Evolutionary conservation across 495 filamentous ascomycete genomes (phyloP), one percentile per base, ranked within the genome.

Genomic region (Aspergillus haitiensis): DNA sequence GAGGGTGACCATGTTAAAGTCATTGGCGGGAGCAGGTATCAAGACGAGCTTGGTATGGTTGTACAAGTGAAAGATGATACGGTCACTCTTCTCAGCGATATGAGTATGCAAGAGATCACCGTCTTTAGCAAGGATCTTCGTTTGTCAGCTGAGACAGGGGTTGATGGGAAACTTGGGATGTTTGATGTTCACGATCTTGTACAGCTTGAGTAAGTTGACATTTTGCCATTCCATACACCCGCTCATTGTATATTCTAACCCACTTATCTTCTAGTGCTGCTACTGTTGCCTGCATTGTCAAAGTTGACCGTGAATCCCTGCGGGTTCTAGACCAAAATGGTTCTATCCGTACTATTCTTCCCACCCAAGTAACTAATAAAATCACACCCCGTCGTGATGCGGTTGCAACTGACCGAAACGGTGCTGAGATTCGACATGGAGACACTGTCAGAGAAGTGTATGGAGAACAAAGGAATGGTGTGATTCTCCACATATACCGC

Each of bases 1-100:
- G 84, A 90, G 59, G 95, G 95, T 78, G 94, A 99, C 68, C 95
- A 99, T 70, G 95, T 98, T 78, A 98, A 97, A 74, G 93, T 97
- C 61, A 96, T 97, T 67, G 93, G 94, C 44, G 93, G 92, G 35
- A 97, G 93, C 72, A 87, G 91, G 54, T 98, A 88, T 70, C 82
- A 87, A 55, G 94, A 98, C 64, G 95, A 97, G 74, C 85, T 96
- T 48, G 95, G 95, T 67, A 96, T 97, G 89, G 93, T 99, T 11
- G 90, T 97, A 46, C 88, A 90, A 70, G 94, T 97, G 60, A 86
- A 84, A 59, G 88, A 92, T 33, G 95, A 98, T 70, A 85, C 87
- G 18, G 92, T 99, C 47, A 98, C 95, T 2, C 74, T 99, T 54
- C 75, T 98, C 33, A 95, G 88, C 54, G 95, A 99, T 73, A 87